A percentile compares a stretch with the other conserved stretches of the same genome.
Conservation (phyloP, 1,284 basidiomycete genomes). For the Ceratobasidium sp. region DNA sequence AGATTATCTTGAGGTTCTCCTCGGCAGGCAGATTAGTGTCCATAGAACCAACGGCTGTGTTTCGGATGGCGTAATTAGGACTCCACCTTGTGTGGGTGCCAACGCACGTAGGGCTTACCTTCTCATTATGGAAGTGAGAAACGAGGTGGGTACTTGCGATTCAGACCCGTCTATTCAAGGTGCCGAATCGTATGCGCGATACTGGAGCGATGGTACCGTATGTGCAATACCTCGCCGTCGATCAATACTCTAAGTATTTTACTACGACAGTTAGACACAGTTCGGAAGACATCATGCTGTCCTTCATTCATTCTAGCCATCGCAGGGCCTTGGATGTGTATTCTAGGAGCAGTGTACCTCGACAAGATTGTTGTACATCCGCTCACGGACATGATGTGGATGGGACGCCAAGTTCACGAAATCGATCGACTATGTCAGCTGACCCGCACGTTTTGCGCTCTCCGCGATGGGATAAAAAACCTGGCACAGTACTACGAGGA, state of each 20-base stretch:
- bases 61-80: not conserved
- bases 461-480: not conserved
- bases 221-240: not conserved
- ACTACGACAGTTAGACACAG: too few species aligned
- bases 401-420: not conserved
- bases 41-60: not conserved
- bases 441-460: slow-evolving; percentile 9
- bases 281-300: slow-evolving; percentile 45
- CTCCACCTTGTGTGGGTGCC: too few species aligned
- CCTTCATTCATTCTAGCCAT: slow-evolving; percentile 48
- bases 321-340: slow-evolving; percentile 47
- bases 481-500: slow-evolving; percentile 13
- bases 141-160: slow-evolving; percentile 16
- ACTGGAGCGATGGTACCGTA: slow-evolving; percentile 2
- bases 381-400: slow-evolving; percentile 44
- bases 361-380: slow-evolving; percentile 47
- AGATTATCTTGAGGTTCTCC: not conserved
- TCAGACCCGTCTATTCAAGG: slow-evolving; percentile 21
- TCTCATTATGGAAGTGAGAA: slow-evolving; percentile 22
- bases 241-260: not conserved
- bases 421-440: not conserved
- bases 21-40: too few species aligned
- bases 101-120: not conserved
- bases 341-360: slow-evolving; percentile 47
- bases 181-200: slow-evolving; percentile 7